Conservation (phyloP, 495 filamentous ascomycete genomes). For the Xylaria longipes region DNA sequence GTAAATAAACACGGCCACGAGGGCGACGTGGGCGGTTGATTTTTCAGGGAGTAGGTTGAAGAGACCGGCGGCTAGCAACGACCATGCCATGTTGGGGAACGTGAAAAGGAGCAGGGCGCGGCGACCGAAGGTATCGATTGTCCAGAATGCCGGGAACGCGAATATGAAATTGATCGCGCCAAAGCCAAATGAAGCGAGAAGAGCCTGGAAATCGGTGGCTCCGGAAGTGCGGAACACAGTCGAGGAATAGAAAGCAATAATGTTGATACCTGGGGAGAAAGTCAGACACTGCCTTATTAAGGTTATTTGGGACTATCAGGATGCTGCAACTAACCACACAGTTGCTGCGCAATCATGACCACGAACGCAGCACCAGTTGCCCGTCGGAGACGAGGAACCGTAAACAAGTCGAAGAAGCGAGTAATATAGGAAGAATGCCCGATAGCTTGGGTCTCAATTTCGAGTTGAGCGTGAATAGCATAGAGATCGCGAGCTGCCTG, state of each 20-base stretch:
- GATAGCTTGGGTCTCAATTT: slow-evolving; percentile 53
- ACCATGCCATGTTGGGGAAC: slow-evolving; percentile 66
- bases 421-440: slow-evolving; percentile 55
- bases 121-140: slow-evolving; percentile 70
- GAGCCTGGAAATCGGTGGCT: slow-evolving; percentile 46
- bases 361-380: slow-evolving; percentile 66
- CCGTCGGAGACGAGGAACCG: slow-evolving; percentile 70
- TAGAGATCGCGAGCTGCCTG: slow-evolving; percentile 72
- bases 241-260: slow-evolving; percentile 73
- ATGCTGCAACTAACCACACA: slow-evolving; percentile 52
- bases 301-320: neutral
- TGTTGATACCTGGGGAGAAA: slow-evolving; percentile 55
- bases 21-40: slow-evolving; percentile 53
- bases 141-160: slow-evolving; percentile 71
- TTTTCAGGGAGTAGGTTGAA: slow-evolving; percentile 59
- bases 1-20: slow-evolving; percentile 70
- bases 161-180: slow-evolving; percentile 68
- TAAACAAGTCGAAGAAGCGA: slow-evolving; percentile 69
- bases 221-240: slow-evolving; percentile 65
- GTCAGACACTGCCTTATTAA: neutral
- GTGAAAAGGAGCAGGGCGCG: slow-evolving; percentile 69
- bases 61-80: slow-evolving; percentile 63
- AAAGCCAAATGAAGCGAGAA: slow-evolving; percentile 64
- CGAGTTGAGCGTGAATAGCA: slow-evolving; percentile 65
- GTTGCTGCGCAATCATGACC: slow-evolving; percentile 73